Conservation (phyloP, 2,329 filamentous ascomycete genomes). For the Davidsoniella australis region DNA sequence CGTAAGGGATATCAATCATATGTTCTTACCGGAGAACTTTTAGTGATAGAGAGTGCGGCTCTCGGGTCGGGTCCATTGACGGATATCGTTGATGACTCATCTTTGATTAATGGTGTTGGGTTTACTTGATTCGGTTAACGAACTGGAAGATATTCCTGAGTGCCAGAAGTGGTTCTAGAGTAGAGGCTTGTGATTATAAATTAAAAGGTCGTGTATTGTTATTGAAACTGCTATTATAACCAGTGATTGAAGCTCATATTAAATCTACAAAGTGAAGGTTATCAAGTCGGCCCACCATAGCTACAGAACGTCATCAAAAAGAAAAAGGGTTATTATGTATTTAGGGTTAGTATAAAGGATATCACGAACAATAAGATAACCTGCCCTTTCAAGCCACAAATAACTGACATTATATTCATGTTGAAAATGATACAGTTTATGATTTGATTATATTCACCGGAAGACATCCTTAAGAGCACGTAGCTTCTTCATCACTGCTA, state of each 20-base stretch:
- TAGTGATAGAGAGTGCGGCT: slow-evolving; percentile 62
- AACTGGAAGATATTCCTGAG: too few species aligned
- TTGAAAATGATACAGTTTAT: neutral
- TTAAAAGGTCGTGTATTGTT: too few species aligned
- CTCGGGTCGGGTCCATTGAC: slow-evolving; percentile 44
- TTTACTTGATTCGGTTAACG: too few species aligned
- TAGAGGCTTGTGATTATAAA: too few species aligned
- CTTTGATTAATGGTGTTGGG: slow-evolving; percentile 1
- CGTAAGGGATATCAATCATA: neutral
- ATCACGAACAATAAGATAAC: neutral
- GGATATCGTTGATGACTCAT: slow-evolving; percentile 44
- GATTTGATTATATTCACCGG: slow-evolving; percentile 31
- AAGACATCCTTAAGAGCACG: slow-evolving; percentile 81
- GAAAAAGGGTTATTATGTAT: too few species aligned
- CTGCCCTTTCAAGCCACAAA: neutral
- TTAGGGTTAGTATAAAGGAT: too few species aligned
- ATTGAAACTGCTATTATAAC: too few species aligned
- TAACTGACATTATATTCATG: neutral
- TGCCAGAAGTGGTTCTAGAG: too few species aligned
- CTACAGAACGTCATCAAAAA: too few species aligned
- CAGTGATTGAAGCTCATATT: too few species aligned
- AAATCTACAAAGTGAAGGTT: too few species aligned
- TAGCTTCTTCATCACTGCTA: slow-evolving; percentile 71
- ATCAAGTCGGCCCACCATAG: too few species aligned
- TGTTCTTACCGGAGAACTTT: slow-evolving; percentile 50